phyloP scores from a whole-genome alignment of 768 basidiomycete genomes.

The Fomitopsis serialis region DNA sequence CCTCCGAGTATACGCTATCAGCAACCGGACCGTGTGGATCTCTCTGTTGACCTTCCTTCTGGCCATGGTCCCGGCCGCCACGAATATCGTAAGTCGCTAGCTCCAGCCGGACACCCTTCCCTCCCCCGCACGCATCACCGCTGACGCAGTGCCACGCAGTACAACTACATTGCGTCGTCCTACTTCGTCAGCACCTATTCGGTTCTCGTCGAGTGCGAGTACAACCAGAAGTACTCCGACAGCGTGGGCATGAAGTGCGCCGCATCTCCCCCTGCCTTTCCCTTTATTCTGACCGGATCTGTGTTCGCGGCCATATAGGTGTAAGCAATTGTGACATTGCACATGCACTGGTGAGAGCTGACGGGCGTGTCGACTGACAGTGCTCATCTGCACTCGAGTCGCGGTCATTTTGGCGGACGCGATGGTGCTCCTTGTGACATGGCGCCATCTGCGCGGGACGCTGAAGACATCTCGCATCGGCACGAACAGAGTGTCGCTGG shows the following conservation, averaged over 20 bases:
- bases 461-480: background rate
- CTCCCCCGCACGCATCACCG: too few species aligned
- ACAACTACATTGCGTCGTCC: background rate
- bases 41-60: background rate
- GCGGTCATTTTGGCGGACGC: background rate
- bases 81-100: background rate
- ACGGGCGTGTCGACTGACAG: background rate
- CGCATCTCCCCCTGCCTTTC: background rate
- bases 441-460: background rate
- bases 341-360: background rate
- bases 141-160: background rate
- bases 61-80: background rate
- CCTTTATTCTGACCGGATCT: background rate
- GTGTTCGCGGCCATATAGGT: background rate
- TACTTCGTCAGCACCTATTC: background rate
- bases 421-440: background rate
- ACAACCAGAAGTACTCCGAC: background rate
- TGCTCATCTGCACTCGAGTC: background rate
- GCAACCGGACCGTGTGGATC: background rate
- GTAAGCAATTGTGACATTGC: background rate
- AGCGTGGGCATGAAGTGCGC: background rate
- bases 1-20: conserved; percentile 1
- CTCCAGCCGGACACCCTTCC: background rate
- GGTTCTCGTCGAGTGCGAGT: background rate
- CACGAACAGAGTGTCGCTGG: background rate